These are phyloP conservation scores for Malus hybrid DNA, from an alignment of 331 rosid genomes.

Conservation along the genomic window DNA sequence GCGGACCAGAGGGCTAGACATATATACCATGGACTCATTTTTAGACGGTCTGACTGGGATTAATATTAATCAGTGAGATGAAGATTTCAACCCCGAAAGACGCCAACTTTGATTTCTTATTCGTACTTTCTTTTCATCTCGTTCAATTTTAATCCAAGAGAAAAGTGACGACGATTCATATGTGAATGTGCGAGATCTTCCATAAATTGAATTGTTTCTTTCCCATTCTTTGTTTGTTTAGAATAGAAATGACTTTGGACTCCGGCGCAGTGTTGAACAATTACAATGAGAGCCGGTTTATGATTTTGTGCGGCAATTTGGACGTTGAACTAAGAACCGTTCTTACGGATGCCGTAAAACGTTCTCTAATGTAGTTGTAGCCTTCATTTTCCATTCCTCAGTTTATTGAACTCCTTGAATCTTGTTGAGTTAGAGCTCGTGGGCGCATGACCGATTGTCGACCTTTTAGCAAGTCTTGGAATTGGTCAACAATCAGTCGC, in stretches of 20 bases:
- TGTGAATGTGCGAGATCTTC: slow-evolving; percentile 7
- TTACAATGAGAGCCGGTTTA: slow-evolving; percentile 29
- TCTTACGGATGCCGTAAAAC: background rate
- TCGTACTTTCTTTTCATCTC: background rate
- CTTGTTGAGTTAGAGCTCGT: too few relatives aligned
- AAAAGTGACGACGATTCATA: background rate
- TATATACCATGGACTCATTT: slow-evolving; percentile 33
- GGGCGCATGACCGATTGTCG: too few relatives aligned
- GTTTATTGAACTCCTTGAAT: background rate
- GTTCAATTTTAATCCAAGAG: slow-evolving; percentile 9
- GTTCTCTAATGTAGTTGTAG: background rate
- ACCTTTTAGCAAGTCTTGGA: too few relatives aligned
- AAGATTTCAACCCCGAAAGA: slow-evolving; percentile 21
- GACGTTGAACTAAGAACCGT: background rate
- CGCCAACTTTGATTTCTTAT: slow-evolving; percentile 31
- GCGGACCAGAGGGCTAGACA: slow-evolving; percentile 83
- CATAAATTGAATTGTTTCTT: slow-evolving; percentile 5
- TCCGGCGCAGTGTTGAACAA: slow-evolving; percentile 13
- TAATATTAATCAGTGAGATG: slow-evolving; percentile 36
- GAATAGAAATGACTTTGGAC: slow-evolving; percentile 21
- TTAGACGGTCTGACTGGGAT: slow-evolving; percentile 35
- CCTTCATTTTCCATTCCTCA: background rate
- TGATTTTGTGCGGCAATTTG: slow-evolving; percentile 21
- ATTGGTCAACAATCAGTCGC: too few relatives aligned
- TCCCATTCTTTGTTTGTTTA: slow-evolving; percentile 29